These are phyloP conservation scores for Apophysomyces sp. DNA, from an alignment of 371 early-diverging fungal species.

Conservation along the genomic window DNA sequence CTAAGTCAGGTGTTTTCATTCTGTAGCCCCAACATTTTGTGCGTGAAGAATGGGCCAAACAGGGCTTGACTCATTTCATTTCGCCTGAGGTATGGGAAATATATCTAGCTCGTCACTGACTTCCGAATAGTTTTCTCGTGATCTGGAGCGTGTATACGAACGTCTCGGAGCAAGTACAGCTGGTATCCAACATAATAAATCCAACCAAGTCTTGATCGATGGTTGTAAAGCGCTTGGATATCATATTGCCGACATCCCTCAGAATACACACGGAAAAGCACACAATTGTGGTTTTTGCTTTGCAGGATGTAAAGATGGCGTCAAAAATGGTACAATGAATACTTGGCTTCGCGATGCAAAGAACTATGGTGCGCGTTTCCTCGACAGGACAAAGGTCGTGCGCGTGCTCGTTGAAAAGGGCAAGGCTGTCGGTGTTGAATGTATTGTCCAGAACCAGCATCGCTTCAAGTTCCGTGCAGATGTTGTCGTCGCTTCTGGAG, in stretches of 20 bases:
- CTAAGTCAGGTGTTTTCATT: background rate
- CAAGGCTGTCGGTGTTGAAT: constrained; percentile 52
- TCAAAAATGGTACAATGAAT: constrained; percentile 65
- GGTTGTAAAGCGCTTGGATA: constrained; percentile 67
- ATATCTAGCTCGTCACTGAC: background rate
- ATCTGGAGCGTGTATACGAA: constrained; percentile 56
- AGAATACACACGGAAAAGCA: constrained; percentile 53
- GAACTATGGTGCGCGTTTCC: constrained; percentile 53
- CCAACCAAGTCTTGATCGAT: constrained; percentile 63
- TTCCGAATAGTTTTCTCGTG: constrained; percentile 22
- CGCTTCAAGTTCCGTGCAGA: constrained; percentile 31
- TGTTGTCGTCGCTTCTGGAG: constrained; percentile 61
- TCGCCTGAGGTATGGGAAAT: constrained; percentile 32
- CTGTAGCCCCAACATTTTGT: constrained; percentile 55
- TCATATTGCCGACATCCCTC: constrained; percentile 48
- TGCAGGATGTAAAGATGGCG: constrained; percentile 67
- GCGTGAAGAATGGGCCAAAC: constrained; percentile 74
- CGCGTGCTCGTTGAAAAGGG: constrained; percentile 50
- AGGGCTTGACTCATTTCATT: constrained; percentile 58
- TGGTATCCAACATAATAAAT: constrained; percentile 56
- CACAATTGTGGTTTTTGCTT: constrained; percentile 67
- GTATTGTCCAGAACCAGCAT: constrained; percentile 6
- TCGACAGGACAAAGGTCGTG: constrained; percentile 57
- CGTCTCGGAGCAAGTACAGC: constrained; percentile 59
- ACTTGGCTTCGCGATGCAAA: constrained; percentile 72